phyloP scores from a whole-genome alignment of 164 flowering plant species.

The Dillenia suffruticosa region DNA sequence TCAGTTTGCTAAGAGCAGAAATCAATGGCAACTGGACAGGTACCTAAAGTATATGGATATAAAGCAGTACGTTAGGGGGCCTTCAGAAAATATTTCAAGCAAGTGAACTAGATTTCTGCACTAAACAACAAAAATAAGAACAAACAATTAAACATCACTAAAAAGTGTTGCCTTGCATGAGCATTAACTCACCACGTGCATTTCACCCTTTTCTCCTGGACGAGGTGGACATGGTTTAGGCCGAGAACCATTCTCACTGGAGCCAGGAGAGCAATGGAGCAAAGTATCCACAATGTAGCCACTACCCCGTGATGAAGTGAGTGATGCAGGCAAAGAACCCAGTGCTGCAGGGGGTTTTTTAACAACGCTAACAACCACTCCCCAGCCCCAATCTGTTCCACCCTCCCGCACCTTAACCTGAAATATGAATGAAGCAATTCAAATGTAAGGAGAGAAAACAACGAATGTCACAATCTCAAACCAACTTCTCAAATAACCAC shows the following conservation, averaged over 20 bases:
- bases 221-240: slow-evolving; percentile 92
- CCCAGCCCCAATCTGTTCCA: slow-evolving; percentile 99
- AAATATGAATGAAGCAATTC: slow-evolving; percentile 4
- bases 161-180: slow-evolving; percentile 24
- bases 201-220: slow-evolving; percentile 95
- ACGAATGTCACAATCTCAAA: neutral
- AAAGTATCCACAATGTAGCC: slow-evolving; percentile 88
- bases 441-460: neutral
- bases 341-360: slow-evolving; percentile 56
- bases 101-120: neutral
- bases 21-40: slow-evolving; percentile 89
- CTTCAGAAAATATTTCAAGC: slow-evolving; percentile 2
- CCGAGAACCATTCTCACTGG: slow-evolving; percentile 75
- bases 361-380: slow-evolving; percentile 91
- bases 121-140: slow-evolving; percentile 15
- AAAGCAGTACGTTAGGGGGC: neutral
- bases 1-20: slow-evolving; percentile 78
- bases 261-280: slow-evolving; percentile 83
- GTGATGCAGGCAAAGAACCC: slow-evolving; percentile 40
- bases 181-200: slow-evolving; percentile 93
- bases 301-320: slow-evolving; percentile 52
- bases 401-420: slow-evolving; percentile 94
- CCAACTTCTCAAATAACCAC: neutral
- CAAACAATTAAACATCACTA: slow-evolving; percentile 23
- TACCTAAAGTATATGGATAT: slow-evolving; percentile 44